Evolutionary conservation across 2,329 filamentous ascomycete genomes (phyloP), one percentile per base, ranked within the genome.

Genomic region (Sporothrix inflata): DNA sequence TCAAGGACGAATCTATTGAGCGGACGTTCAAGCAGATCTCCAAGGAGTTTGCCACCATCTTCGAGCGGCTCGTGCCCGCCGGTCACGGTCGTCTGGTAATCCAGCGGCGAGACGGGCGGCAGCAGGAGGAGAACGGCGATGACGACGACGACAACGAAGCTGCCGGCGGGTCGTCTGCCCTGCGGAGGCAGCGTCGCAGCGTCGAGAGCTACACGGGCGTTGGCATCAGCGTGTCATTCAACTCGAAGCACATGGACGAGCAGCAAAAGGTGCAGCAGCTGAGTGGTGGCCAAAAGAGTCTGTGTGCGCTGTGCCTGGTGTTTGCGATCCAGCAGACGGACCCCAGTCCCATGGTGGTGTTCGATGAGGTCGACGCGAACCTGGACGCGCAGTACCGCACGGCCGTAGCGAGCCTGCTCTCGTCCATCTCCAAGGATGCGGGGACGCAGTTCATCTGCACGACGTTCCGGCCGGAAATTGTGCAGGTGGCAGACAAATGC

Each of bases 291-390:
- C 96, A 99, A 79, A 99, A 99, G 88, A 97, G 94, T 94, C 86
- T 98, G 74, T 98, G 95, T 81, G 96, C 96, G 11, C 89, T 99
- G n/a, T 97, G 96, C 60, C 89, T 99, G 69, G 97, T 99, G 76
- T 99, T 99, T 80, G 96, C 96, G n/a, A 97, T 99, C 76, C 96
- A 99, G 82, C 93, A 94, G 77, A 97, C 95, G 73, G 96, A 99
- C 80, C 96, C 95, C 11, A 97, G 95, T 60, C 96, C 96, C 1
- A 98, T 99, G 86, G 98, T 99, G 80, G 94, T 99, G 78, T 99
- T 99, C 77, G 96, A 99, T 81, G 96, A 99, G 82, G 97, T 99
- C 75, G 96, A 99, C 79, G 96, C 96, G 81, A 99, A 99, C 80
- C 88, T 99, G 30, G 96, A 99, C 80, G 94, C 96, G 0, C 96